Evolutionary conservation across 2,329 filamentous ascomycete genomes (phyloP), one percentile per base, ranked within the genome.

Genomic region (Cyphellophora attinorum): DNA sequence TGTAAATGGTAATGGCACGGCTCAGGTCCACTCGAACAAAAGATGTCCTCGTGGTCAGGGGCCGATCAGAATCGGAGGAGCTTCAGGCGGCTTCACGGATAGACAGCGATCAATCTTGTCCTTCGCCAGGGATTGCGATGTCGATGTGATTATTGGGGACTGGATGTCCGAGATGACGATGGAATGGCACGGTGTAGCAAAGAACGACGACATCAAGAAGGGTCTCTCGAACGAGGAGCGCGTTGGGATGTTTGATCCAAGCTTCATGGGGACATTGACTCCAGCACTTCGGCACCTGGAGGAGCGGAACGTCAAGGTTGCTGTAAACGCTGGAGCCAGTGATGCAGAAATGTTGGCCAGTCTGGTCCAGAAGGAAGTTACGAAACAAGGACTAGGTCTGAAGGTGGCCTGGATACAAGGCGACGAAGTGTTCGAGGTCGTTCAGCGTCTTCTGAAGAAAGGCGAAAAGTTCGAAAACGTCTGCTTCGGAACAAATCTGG

Each of bases 321-420:
- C 58, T 0, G 57, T 64, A 1, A 64, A 65, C 32, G 60, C 60
- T 1, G 61, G 60, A 0, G 56, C 60, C 0, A 48, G 57, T 19
- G 61, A 64, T 21, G 61, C 59, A 3, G 34, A 51, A 29, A 37
- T 39, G 11, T 33, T 53, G 17, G 40, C 44, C 11, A 37, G 43
- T 17, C 13, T 45, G 10, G 31, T 50, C 12, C 30, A 2, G 41
- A 56, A 46, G 5, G 51, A 52, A n/a, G 54, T 63, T 27, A 47
- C 43, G 8, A 38, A 49, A 5, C 41, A 48, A 2, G 56, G 54
- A 0, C 46, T 42, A 2, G 44, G 54, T 27, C 44, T 56, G 5
- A 53, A 57, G 10, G 52, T 64, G 11, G 60, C 58, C 0, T 59
- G 58, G 34, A 50, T 63, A 2, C 40, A 59, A 5, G 61, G 61